Evolutionary conservation across 2,329 filamentous ascomycete genomes (phyloP).

Genomic region (Cladosporium sp.): DNA sequence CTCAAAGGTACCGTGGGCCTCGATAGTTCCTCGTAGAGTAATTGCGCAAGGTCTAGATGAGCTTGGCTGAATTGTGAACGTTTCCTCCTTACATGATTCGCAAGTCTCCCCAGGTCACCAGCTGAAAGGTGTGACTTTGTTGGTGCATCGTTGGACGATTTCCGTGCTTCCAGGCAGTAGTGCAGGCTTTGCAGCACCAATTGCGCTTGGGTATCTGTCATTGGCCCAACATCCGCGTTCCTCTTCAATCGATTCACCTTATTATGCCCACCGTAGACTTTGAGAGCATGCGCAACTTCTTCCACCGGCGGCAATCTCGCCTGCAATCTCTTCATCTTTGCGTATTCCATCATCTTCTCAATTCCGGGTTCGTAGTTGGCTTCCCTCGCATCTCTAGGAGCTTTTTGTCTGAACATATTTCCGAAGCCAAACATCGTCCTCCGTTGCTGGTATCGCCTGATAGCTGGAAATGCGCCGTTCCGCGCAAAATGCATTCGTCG

Average conservation of each 20-base stretch:
- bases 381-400: slow-evolving; percentile 52
- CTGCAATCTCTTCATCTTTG: slow-evolving; percentile 58
- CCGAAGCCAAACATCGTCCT: slow-evolving; percentile 61
- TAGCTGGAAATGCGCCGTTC: neutral
- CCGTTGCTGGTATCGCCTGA: slow-evolving; percentile 32
- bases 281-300: slow-evolving; percentile 64
- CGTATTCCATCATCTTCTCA: slow-evolving; percentile 65
- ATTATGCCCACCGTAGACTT: slow-evolving; percentile 53
- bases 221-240: slow-evolving; percentile 22
- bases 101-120: neutral
- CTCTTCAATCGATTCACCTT: slow-evolving; percentile 36
- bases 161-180: slow-evolving; percentile 45
- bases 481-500: slow-evolving; percentile 1
- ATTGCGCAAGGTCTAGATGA: slow-evolving; percentile 38
- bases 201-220: slow-evolving; percentile 66
- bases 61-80: slow-evolving; percentile 28
- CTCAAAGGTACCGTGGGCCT: neutral
- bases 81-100: neutral
- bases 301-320: slow-evolving; percentile 59
- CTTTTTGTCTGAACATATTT: slow-evolving; percentile 46
- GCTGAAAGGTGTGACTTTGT: neutral
- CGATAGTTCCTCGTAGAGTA: slow-evolving; percentile 27
- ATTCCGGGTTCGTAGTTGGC: slow-evolving; percentile 67
- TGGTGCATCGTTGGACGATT: neutral
- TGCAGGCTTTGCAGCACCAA: slow-evolving; percentile 57